phyloP scores from a whole-genome alignment of 1,284 basidiomycete genomes.

The Fomitiporia mediterranea region DNA sequence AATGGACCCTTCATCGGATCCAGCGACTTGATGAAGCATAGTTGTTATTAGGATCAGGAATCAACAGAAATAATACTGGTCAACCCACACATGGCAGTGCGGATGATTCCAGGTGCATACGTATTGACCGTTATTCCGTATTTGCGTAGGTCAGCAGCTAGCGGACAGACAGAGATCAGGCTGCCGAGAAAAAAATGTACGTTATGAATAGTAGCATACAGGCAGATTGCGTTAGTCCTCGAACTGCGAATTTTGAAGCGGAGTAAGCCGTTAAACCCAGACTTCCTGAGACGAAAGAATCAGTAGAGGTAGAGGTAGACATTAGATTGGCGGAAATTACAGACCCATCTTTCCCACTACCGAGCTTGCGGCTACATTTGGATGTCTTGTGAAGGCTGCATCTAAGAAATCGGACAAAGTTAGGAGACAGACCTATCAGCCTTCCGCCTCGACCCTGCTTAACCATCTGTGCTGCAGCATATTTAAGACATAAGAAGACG shows the following conservation, averaged over 20 bases:
- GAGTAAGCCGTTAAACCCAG: slow-evolving; percentile 16
- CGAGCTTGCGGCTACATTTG: slow-evolving; percentile 10
- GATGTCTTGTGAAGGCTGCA: neutral
- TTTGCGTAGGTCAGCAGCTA: no score
- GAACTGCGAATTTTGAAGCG: slow-evolving; percentile 14
- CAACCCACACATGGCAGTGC: slow-evolving; percentile 7
- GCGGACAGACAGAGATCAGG: no score
- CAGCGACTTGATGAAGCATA: no score
- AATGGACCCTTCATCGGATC: no score
- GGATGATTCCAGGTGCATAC: slow-evolving; percentile 13
- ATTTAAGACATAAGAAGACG: slow-evolving; percentile 21
- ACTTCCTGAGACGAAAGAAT: no score
- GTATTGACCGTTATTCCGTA: no score
- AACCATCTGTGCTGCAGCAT: slow-evolving; percentile 23
- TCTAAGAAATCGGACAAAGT: neutral
- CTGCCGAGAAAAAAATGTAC: no score
- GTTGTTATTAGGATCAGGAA: no score
- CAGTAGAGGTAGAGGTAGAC: no score
- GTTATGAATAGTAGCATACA: no score
- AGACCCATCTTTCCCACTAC: slow-evolving; percentile 13
- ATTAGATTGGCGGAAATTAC: no score
- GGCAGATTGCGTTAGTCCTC: slow-evolving; percentile 17
- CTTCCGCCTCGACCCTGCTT: slow-evolving; percentile 21
- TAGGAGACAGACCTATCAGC: slow-evolving; percentile 9
- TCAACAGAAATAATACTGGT: no score